A percentile compares a stretch with the other conserved stretches of the same genome.
Evolutionary conservation across 768 basidiomycete genomes (phyloP).

Genomic region (Asterophora lycoperdoides): DNA sequence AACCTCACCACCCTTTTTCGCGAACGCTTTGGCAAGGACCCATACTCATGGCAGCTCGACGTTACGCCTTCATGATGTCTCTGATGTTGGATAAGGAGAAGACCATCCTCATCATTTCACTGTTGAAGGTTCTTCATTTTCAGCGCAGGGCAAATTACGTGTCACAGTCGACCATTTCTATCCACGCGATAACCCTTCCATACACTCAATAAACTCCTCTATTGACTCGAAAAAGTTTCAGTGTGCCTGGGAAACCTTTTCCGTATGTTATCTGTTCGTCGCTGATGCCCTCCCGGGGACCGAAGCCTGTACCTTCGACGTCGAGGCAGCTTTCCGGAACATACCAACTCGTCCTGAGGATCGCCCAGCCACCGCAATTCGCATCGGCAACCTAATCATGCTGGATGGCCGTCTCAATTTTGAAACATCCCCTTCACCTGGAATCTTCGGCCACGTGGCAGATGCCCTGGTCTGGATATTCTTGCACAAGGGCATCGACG

Average conservation of each 20-base stretch:
- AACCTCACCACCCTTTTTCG: too few species aligned
- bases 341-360: background rate
- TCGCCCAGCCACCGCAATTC: background rate
- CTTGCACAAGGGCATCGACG: too few species aligned
- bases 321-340: background rate
- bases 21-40: too few species aligned
- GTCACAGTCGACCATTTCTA: constrained; percentile 4
- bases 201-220: background rate
- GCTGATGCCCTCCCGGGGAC: background rate
- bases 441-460: background rate
- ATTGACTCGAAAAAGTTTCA: background rate
- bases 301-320: background rate
- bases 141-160: background rate
- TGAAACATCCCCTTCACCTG: background rate
- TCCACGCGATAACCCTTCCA: too few species aligned
- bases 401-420: background rate
- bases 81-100: too few species aligned
- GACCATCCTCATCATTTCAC: too few species aligned
- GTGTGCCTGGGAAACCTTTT: background rate
- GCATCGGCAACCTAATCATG: background rate
- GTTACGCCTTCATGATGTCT: too few species aligned
- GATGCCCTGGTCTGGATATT: background rate
- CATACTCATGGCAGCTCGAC: too few species aligned
- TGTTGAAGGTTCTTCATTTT: too few species aligned
- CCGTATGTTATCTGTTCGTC: background rate